Percentiles rank a stretch among this genome's conserved stretches.
phyloP scores from a whole-genome alignment of 257 asterid genomes.

The Scutellaria minor region DNA sequence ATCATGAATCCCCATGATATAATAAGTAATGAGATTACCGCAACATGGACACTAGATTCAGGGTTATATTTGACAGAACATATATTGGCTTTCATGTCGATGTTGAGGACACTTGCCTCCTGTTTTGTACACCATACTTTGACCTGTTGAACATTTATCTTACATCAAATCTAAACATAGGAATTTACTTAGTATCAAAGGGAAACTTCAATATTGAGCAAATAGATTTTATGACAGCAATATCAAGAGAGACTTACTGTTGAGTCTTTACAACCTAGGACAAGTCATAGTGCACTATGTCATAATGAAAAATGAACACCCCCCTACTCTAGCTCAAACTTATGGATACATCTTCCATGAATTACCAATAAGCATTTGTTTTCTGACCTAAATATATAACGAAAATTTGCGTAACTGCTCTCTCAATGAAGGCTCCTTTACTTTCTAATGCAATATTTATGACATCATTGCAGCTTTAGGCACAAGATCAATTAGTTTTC shows the following conservation, averaged over 20 bases:
- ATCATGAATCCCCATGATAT: conserved; percentile 1
- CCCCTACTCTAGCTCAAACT: too few relatives aligned
- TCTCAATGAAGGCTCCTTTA: too few relatives aligned
- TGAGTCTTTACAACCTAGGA: too few relatives aligned
- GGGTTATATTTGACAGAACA: conserved; percentile 94
- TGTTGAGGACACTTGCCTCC: conserved; percentile 79
- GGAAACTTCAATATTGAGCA: neutral
- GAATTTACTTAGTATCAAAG: neutral
- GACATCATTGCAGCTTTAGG: neutral
- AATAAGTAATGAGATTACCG: conserved; percentile 50
- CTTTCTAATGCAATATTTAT: neutral
- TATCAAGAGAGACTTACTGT: too few relatives aligned
- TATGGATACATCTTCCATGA: too few relatives aligned
- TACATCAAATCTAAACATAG: too few relatives aligned
- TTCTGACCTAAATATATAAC: too few relatives aligned
- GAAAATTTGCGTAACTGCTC: too few relatives aligned
- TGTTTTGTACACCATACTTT: conserved; percentile 89
- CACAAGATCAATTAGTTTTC: neutral
- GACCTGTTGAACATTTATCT: conserved; percentile 54
- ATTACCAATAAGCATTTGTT: too few relatives aligned
- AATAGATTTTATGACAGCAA: too few relatives aligned
- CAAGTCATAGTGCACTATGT: too few relatives aligned
- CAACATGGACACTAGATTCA: conserved; percentile 75
- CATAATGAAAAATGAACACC: too few relatives aligned
- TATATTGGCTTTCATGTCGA: conserved; percentile 92